A percentile compares a stretch with the other conserved stretches of the same genome.
phyloP scores from a whole-genome alignment of 2,329 filamentous ascomycete species.

The Fusarium kyushuense region DNA sequence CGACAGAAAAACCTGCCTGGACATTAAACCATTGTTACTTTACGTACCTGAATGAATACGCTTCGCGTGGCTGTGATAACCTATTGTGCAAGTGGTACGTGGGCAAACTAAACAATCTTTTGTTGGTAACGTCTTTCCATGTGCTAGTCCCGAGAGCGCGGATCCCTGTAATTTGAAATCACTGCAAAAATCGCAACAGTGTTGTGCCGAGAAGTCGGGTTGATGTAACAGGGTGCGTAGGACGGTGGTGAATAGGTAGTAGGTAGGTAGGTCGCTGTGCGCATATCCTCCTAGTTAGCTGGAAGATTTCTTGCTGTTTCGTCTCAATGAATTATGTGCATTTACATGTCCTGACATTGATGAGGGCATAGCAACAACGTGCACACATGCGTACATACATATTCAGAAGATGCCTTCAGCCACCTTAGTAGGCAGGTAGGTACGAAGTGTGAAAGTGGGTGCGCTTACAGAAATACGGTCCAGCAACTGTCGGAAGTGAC shows the following conservation, averaged over 20 bases:
- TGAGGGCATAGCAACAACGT: constrained; percentile 10
- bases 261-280: constrained; percentile 24
- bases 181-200: constrained; percentile 28
- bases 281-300: constrained; percentile 39
- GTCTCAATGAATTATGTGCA: constrained; percentile 29
- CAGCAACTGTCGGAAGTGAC: constrained; percentile 40
- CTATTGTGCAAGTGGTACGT: constrained; percentile 18
- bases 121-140: constrained; percentile 42
- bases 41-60: constrained; percentile 15
- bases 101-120: constrained; percentile 10
- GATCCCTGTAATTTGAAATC: constrained; percentile 42
- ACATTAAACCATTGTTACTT: constrained; percentile 1
- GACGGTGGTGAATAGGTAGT: constrained; percentile 13
- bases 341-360: constrained; percentile 5
- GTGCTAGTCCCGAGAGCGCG: constrained; percentile 42
- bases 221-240: constrained; percentile 31
- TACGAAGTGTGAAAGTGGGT: constrained; percentile 29
- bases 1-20: constrained; percentile 1
- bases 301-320: constrained; percentile 30
- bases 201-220: constrained; percentile 20
- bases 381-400: constrained; percentile 32
- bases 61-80: constrained; percentile 1
- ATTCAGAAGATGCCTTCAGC: constrained; percentile 31
- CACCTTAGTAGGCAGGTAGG: background rate
- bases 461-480: constrained; percentile 32